Evolutionary conservation across 148 eudicot species (phyloP), one percentile per base, ranked within the genome.

Genomic region (Diospyros lotus): DNA sequence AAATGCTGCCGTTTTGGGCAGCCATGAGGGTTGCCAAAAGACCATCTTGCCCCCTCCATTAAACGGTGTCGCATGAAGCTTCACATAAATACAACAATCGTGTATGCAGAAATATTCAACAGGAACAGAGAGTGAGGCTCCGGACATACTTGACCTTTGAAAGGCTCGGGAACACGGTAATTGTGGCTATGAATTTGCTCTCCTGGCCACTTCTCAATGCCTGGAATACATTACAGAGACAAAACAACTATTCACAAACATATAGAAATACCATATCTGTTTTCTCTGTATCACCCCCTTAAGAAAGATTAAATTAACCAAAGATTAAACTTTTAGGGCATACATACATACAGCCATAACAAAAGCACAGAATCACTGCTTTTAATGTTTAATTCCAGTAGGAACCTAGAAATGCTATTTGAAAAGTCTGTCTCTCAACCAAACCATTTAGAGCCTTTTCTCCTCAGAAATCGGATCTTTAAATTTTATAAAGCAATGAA

Each of bases 111-210:
- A 41, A 55, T 28, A 14, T 53, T 73, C 12, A 55, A 39, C 10
- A 65, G 11, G 51, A 70, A 61, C 64, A 41, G 8, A 75, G 50
- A 55, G 17, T n/a, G n/a, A n/a, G n/a, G 60, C 41, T 44, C 66
- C 43, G 28, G 64, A 78, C 91, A 68, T 90, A 90, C 93, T 80
- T 88, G 92, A 76, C 89, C 87, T 64, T 58, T 80, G 71, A 78
- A 94, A 56, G 92, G 90, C 46, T 92, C 91, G 39, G 96, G 97
- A 74, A 80, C 75, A 59, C 98, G 96, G 84, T 94, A 94, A 76
- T 94, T 92, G 88, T 94, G 97, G 84, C 98, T 94, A 76, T 92
- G 98, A 66, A 94, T 87, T 81, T 94, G 93, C 78, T 71, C 84
- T 56, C 97, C 98, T 4, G 98, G 98, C 98, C 98, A 94, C 43